phyloP scores from a whole-genome alignment of 495 filamentous ascomycete genomes.

The Daldinia concentrica region DNA sequence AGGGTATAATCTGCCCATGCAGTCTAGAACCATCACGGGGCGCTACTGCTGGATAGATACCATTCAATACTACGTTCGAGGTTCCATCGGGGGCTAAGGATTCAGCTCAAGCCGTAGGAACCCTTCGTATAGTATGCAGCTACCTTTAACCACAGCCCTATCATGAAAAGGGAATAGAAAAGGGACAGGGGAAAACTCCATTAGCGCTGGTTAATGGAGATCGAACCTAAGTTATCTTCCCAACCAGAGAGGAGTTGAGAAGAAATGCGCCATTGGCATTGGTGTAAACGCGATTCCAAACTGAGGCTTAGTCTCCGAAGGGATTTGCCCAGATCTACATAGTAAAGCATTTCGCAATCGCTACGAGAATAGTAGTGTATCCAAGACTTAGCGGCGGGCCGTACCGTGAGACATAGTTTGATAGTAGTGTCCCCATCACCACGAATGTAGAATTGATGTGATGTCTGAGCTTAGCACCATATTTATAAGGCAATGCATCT shows the following conservation, averaged over 20 bases:
- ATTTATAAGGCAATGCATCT: too few species aligned
- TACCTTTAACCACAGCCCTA: background rate
- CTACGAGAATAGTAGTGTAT: too few species aligned
- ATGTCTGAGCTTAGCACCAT: too few species aligned
- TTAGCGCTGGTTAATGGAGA: background rate
- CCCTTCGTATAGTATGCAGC: background rate
- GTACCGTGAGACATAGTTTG: too few species aligned
- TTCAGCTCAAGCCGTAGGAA: background rate
- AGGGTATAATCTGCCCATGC: background rate
- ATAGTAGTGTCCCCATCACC: too few species aligned
- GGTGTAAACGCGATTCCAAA: background rate
- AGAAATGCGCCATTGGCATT: background rate
- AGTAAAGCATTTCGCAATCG: too few species aligned
- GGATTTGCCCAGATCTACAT: too few species aligned
- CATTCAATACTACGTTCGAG: background rate
- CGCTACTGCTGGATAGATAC: background rate
- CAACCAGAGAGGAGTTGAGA: background rate
- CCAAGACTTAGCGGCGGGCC: too few species aligned
- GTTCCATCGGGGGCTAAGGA: conserved; percentile 1
- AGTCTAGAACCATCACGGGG: background rate
- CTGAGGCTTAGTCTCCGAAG: background rate
- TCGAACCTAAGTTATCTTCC: background rate
- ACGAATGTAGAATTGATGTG: too few species aligned
- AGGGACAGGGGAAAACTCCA: background rate
- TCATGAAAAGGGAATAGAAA: background rate